Base-by-base conservation (phyloP, 371 early-diverging fungal genomes). In the Actinomortierella ambigua region DNA sequence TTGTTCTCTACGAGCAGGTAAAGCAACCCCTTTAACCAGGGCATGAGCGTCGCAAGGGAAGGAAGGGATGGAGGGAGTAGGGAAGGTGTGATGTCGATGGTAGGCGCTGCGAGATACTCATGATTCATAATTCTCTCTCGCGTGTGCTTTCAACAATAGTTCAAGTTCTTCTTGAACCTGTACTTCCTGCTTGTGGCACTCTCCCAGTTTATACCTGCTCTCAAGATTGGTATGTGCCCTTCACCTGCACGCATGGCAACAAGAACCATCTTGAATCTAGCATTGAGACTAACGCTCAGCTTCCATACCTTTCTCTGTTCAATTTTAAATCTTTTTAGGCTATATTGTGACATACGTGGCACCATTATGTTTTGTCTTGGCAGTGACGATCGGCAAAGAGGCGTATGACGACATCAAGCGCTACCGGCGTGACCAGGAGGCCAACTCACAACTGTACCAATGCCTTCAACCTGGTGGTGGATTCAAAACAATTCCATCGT, bases 101-200 rank as follows among this genome's bases (percentile, higher is more conserved):
- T n/a, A n/a, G n/a, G n/a, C n/a, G n/a, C n/a, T n/a, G n/a, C n/a
- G n/a, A n/a, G n/a, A n/a, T n/a, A 52, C 18, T 34, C 17, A 28
- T 39, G 11, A 46, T 7, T 28, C 15, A 62, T 41, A 9, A 18
- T 53, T 39, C 47, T 8, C 28, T 56, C 18, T 15, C 23, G 53
- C 52, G 11, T 42, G 18, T 18, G n/a, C n/a, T 47, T 17, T 39
- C 2, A 14, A 2, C 0, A 26, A 18, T 64, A 93, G 93, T 98
- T 99, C 83, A 92, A 93, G 66, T 91, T 93, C 64, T 98, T 99
- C 63, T 96, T 98, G 80, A 99, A 99, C 76, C 69, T 98, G 53
- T 99, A 97, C 73, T 99, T 99, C 69, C 79, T 99, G 50, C 79
- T 98, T 18, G 96, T 99, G 6, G 95, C 98, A 9, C 70, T 99